Conservation (phyloP, 2,329 filamentous ascomycete genomes). For the Fusarium torulosum region DNA sequence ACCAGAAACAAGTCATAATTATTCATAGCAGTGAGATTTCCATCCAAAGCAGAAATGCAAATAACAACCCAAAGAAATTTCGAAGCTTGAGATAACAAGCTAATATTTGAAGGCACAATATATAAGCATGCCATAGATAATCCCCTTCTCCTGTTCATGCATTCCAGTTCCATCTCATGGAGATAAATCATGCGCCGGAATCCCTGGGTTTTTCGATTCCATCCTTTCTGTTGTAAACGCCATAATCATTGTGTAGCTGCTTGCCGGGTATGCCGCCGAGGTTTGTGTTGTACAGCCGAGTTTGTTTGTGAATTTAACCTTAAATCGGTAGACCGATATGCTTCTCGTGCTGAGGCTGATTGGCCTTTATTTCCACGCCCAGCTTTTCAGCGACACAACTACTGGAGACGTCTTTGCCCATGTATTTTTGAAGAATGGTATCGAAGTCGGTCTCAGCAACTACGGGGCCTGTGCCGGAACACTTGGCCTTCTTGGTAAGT, state of each 20-base stretch:
- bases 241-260: constrained; percentile 44
- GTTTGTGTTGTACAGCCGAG: constrained; percentile 46
- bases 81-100: constrained; percentile 14
- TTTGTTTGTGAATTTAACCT: constrained; percentile 27
- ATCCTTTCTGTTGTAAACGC: constrained; percentile 48
- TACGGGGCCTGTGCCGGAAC: constrained; percentile 89
- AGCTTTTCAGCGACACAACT: constrained; percentile 61
- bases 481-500: constrained; percentile 94
- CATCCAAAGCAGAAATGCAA: constrained; percentile 22
- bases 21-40: constrained; percentile 30
- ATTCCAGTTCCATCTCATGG: constrained; percentile 25
- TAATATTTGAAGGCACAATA: constrained; percentile 7
- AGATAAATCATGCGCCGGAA: constrained; percentile 35
- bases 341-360: constrained; percentile 39
- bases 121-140: constrained; percentile 11
- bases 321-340: constrained; percentile 35
- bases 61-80: constrained; percentile 14
- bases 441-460: constrained; percentile 92
- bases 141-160: constrained; percentile 37
- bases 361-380: constrained; percentile 65
- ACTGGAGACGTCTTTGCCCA: constrained; percentile 59
- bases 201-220: constrained; percentile 44
- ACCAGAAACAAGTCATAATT: constrained; percentile 36
- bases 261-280: constrained; percentile 31
- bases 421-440: constrained; percentile 76